A percentile compares a stretch with the other conserved stretches of the same genome.
These are phyloP conservation scores for Scheffersomyces stambukii DNA, from an alignment of 1,139 yeast genomes.

Conservation along the genomic window DNA sequence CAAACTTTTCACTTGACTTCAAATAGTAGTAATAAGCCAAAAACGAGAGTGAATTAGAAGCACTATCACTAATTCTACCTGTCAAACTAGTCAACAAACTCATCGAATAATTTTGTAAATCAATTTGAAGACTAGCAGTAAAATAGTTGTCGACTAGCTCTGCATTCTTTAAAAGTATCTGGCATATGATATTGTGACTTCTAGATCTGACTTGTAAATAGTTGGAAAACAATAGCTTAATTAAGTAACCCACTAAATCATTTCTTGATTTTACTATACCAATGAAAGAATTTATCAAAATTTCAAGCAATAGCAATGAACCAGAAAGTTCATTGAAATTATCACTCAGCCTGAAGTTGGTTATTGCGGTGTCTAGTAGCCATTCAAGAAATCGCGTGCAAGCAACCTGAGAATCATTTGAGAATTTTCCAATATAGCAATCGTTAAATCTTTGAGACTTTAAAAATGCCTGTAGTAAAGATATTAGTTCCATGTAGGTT, in stretches of 20 bases:
- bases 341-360: no score
- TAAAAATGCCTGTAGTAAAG: no score
- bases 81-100: constrained; percentile 49
- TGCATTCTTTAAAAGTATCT: constrained; percentile 49
- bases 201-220: constrained; percentile 69
- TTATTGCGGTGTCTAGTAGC: no score
- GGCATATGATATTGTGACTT: constrained; percentile 43
- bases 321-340: constrained; percentile 55
- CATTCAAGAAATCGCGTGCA: constrained; percentile 40
- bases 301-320: constrained; percentile 7
- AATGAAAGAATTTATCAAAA: constrained; percentile 27
- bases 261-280: no score
- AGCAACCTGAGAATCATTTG: constrained; percentile 23
- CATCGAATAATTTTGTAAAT: constrained; percentile 35
- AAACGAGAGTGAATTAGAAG: constrained; percentile 44
- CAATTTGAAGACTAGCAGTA: constrained; percentile 9
- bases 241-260: constrained; percentile 42
- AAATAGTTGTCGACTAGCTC: constrained; percentile 3
- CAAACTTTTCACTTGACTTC: no score
- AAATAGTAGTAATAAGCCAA: constrained; percentile 4
- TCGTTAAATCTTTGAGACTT: constrained; percentile 57
- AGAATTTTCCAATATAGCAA: constrained; percentile 24
- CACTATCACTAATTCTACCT: constrained; percentile 79
- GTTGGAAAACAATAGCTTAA: constrained; percentile 62
- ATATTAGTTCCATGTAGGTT: constrained; percentile 60